Conservation (phyloP, 371 early-diverging fungal genomes). For the Saksenaea oblongispora region DNA sequence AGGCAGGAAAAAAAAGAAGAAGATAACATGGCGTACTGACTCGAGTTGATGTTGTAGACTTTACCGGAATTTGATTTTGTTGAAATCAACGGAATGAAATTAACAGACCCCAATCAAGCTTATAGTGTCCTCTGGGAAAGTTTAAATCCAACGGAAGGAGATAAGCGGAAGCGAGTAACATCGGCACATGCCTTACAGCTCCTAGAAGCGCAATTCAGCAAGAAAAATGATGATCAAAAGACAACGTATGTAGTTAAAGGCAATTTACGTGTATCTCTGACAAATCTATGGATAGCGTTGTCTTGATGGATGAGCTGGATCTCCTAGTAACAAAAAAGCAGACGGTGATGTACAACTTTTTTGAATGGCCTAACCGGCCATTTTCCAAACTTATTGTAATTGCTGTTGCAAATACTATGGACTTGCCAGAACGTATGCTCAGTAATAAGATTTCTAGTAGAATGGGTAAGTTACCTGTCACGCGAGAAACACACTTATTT, state of each 20-base stretch:
- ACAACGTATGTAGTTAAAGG: slow-evolving; percentile 35
- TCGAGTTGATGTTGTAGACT: slow-evolving; percentile 34
- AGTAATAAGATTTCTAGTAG: slow-evolving; percentile 93
- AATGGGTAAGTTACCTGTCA: slow-evolving; percentile 62
- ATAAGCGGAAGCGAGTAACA: slow-evolving; percentile 57
- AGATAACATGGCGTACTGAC: background rate
- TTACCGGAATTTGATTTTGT: slow-evolving; percentile 80
- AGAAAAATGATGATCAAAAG: slow-evolving; percentile 29
- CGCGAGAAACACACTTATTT: background rate
- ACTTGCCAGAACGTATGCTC: slow-evolving; percentile 94
- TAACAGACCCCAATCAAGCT: slow-evolving; percentile 89
- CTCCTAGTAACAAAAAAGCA: slow-evolving; percentile 92
- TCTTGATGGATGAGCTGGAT: slow-evolving; percentile 98
- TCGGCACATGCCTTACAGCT: slow-evolving; percentile 77
- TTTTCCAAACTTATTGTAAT: slow-evolving; percentile 87
- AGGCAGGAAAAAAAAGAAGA: slow-evolving; percentile 35
- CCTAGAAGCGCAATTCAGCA: slow-evolving; percentile 70
- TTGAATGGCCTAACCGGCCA: slow-evolving; percentile 93
- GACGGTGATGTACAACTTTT: slow-evolving; percentile 96
- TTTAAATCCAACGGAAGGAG: slow-evolving; percentile 27
- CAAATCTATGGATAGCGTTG: slow-evolving; percentile 58
- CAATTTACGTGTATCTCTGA: background rate
- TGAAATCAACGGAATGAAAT: slow-evolving; percentile 96
- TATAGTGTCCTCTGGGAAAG: slow-evolving; percentile 85
- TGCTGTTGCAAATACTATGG: slow-evolving; percentile 99